Evolutionary conservation across 2,329 filamentous ascomycete genomes (phyloP).

Genomic region (Apiospora pterosperma): DNA sequence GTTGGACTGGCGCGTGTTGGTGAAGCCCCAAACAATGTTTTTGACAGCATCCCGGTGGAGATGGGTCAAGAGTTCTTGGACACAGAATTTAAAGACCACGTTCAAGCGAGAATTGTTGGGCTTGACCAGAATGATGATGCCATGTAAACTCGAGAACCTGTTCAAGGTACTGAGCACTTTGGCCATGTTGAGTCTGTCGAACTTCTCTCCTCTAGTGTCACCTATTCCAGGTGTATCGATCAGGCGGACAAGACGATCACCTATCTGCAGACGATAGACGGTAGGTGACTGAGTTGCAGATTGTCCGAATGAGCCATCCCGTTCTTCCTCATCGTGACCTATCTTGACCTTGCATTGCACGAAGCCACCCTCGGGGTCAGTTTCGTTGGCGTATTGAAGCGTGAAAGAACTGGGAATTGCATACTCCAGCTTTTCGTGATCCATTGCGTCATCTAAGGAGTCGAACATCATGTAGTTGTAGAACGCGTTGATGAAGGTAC

Average conservation of each 20-base stretch:
- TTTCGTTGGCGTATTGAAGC: conserved; percentile 26
- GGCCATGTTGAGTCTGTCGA: conserved; percentile 36
- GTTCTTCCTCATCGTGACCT: conserved; percentile 27
- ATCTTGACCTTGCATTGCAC: conserved; percentile 25
- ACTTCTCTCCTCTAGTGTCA: conserved; percentile 33
- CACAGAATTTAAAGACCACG: conserved; percentile 35
- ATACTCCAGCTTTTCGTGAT: conserved; percentile 23
- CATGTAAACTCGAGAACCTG: conserved; percentile 33
- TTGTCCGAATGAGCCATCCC: conserved; percentile 26
- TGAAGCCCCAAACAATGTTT: conserved; percentile 42
- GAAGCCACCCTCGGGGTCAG: conserved; percentile 17
- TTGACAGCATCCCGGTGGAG: conserved; percentile 32
- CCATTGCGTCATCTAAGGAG: conserved; percentile 35
- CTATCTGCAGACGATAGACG: conserved; percentile 29
- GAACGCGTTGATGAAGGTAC: conserved; percentile 46
- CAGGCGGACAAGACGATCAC: conserved; percentile 26
- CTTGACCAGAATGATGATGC: conserved; percentile 40
- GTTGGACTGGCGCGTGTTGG: conserved; percentile 37
- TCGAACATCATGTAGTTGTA: conserved; percentile 39
- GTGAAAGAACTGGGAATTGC: conserved; percentile 38
- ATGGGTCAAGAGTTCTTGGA: conserved; percentile 36
- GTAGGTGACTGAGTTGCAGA: conserved; percentile 34
- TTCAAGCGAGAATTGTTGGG: conserved; percentile 34
- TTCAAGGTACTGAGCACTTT: conserved; percentile 33
- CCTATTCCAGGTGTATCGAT: conserved; percentile 42